Evolutionary conservation across 495 filamentous ascomycete genomes (phyloP).

Genomic region (Podospora conica): DNA sequence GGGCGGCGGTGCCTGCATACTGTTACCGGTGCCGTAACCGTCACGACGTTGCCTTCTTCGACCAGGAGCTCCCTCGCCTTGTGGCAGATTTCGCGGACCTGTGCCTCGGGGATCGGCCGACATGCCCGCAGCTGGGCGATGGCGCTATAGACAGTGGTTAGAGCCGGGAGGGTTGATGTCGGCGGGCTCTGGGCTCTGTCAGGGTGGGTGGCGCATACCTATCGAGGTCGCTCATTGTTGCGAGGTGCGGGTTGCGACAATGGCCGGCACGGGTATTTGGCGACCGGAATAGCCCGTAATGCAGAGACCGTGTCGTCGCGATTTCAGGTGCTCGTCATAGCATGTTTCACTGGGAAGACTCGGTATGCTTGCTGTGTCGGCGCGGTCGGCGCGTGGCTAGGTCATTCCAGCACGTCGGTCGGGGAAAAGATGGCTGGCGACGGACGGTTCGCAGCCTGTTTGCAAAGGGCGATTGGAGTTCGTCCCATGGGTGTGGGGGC

Average conservation of each 20-base stretch:
- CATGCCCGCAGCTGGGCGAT: constrained; percentile 92
- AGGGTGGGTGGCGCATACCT: constrained; percentile 14
- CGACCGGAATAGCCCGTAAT: background rate
- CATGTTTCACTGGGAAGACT: background rate
- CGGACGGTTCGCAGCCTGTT: background rate
- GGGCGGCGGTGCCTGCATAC: constrained; percentile 33
- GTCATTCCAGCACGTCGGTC: background rate
- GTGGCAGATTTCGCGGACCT: constrained; percentile 95
- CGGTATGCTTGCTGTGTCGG: background rate
- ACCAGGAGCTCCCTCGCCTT: constrained; percentile 95
- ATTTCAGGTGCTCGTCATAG: background rate
- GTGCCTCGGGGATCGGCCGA: constrained; percentile 89
- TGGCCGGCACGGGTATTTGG: background rate
- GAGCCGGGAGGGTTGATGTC: background rate
- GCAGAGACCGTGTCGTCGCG: background rate
- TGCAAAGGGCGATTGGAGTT: background rate
- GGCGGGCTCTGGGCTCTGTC: background rate
- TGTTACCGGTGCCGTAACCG: constrained; percentile 92
- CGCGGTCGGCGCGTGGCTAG: background rate
- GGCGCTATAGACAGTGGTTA: constrained; percentile 49
- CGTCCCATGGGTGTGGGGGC: background rate
- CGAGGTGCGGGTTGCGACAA: no score
- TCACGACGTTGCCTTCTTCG: constrained; percentile 96
- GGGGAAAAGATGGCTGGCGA: background rate
- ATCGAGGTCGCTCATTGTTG: constrained; percentile 30